Evolutionary conservation across 345 rosid genomes (phyloP), one percentile per base, ranked within the genome.

Genomic region (Moricandia arvensis): DNA sequence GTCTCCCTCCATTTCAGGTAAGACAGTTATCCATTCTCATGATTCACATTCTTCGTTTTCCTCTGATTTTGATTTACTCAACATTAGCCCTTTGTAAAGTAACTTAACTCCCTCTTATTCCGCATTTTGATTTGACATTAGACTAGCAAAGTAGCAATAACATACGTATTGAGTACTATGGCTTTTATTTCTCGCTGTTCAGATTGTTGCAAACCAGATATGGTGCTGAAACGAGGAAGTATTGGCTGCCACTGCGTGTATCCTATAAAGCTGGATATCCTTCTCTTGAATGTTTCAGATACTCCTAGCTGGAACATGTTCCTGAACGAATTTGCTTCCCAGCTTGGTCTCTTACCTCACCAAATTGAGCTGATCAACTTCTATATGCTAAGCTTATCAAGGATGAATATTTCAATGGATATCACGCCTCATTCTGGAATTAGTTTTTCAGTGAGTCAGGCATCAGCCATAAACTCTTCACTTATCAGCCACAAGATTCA

Each of bases 191-290:
- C 51, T 64, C 31, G 2, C 13, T 73, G 1, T 62, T 24, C 85
- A 94, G 97, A 83, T 81, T 91, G 98, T 81, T 94, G 98, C 87
- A 87, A 86, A 81, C 87, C 83, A 18, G 78, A 87, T 73, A 84
- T 79, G 82, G 94, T 94, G 80, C 81, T 82, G 87, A 94, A 86
- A 85, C 86, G 86, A 71, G 89, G 85, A 69, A 84, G 81, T 79
- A 83, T 68, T 73, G 90, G 81, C 75, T 91, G 98, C 73, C 90
- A 90, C 74, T 94, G 98, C 54, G 98, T 88, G 49, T 91, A 94
- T 85, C 98, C 98, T 17, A 89, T 94, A 80, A 91, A 90, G 87
- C 87, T 94, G 62, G 98, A 91, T 72, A 91, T 94, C 83, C 84
- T 89, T 73, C 97, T 94, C 45, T 66, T 86, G 82, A 94, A 94